Conservation (phyloP, 345 rosid genomes). For the Ceriops zippeliana region DNA sequence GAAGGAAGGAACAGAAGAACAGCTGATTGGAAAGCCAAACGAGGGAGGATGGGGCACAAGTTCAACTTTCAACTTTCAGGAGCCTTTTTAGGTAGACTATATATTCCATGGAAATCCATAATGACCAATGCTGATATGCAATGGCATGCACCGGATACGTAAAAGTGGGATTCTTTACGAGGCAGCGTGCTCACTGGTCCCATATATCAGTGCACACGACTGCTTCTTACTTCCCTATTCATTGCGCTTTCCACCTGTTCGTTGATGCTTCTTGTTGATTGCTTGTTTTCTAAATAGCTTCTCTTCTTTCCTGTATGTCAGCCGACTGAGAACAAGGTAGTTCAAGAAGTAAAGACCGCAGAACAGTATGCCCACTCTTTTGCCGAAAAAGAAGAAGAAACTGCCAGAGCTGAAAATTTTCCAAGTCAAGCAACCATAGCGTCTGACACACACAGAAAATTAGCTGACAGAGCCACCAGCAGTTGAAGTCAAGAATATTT, state of each 20-base stretch:
- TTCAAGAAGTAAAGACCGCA: neutral
- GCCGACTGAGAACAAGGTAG: neutral
- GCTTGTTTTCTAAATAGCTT: neutral
- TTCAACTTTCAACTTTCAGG: no score
- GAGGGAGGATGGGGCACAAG: no score
- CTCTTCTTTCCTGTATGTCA: conserved; percentile 7
- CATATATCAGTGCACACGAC: neutral
- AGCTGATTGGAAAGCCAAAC: no score
- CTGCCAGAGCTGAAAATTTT: neutral
- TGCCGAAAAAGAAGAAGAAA: neutral
- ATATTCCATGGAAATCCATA: no score
- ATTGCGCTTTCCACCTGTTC: neutral
- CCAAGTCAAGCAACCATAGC: neutral
- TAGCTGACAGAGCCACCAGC: neutral
- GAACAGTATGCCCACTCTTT: neutral
- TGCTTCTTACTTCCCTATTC: neutral
- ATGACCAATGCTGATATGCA: neutral
- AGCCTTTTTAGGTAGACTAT: no score
- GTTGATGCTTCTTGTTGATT: neutral
- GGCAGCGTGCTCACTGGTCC: neutral
- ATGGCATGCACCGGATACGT: neutral
- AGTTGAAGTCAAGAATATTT: conserved; percentile 7
- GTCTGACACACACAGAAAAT: conserved; percentile 1
- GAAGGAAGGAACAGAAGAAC: no score
- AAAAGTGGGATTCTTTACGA: neutral